Base-by-base conservation (phyloP, 306 rosid species). In the Vachellia collinsii region DNA sequence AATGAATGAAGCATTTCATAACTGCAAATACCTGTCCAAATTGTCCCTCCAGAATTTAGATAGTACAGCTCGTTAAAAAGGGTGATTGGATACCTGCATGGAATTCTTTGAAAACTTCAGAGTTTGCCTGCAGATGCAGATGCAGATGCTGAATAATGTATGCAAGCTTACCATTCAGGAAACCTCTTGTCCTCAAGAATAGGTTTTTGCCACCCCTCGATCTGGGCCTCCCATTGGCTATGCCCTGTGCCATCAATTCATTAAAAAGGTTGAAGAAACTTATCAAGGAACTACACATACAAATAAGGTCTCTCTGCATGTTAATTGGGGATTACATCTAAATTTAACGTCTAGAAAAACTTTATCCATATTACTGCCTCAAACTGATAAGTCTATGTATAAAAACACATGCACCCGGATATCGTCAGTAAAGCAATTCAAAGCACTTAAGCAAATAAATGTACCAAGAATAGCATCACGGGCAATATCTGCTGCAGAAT, bases 171-270 rank as follows among this genome's bases (percentile, higher is more conserved):
- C 99, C 99, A 94, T 86, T 94, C 94, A 71, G 99, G 99, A 89
- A 91, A 68, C 67, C 95, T 90, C 88, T 94, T 85, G 89, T 94
- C 99, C 76, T 94, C 93, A 66, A 94, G 91, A 84, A 94, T 75
- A 36, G 99, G 95, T 81, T 89, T 90, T 93, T 94, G 99, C 99
- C 97, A 94, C 69, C 91, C 94, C 80, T 91, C 97, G 44, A 94
- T 90, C 86, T 94, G 90, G 50, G 92, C 81, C 87, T 94, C 99
- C 99, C 99, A 94, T 47, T 83, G 85, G 48, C 69, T 70, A 85
- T 94, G 92, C 77, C 79, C 99, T 94, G 78, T 71, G 23, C 73
- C 74, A 70, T 80, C 81, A 70, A 70, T 77, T 62, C 54, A 71
- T 78, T 22, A 10, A 43, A 46, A 43, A 79, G 42, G 83, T 69